Evolutionary conservation across 805 yeast genomes (phyloP), one percentile per base, ranked within the genome.

Genomic region (Ogataea ganodermae): DNA sequence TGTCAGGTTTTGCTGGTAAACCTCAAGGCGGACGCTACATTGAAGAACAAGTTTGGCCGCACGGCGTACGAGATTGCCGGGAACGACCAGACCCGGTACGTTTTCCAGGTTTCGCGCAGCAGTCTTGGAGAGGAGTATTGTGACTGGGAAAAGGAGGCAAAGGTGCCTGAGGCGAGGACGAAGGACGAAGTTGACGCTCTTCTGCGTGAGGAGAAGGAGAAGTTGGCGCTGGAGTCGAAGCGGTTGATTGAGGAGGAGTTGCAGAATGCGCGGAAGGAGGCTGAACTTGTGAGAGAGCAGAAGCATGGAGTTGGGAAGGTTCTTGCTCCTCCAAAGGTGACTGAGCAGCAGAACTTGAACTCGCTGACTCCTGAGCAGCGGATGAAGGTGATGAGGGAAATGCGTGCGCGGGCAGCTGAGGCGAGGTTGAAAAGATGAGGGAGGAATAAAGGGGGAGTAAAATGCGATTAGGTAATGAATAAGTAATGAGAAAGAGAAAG

Each of bases 351-450:
- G 18, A 81, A 80, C 38, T 57, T 83, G 45, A 75, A 78, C 36
- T 83, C 90, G 0, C 71, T 92, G 45, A 76, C 81, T 6, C 89
- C 83, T 1, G 89, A 82, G 21, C 97, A 91, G 54, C 77, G 81
- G 58, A 74, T 76, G 76, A 78, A 83, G 58, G 69, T 94, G 17
- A 90, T 91, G 86, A 79, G 99, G 50, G 99, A 94, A 59, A 91
- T 91, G 60, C 75, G 98, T 45, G 97, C 97, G 0, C 77, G 98
- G 46, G 99, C 99, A 0, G 97, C 96, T 0, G 98, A 94, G 64
- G 96, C 92, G 0, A 75, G 99, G 56, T 58, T 88, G 59, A 74
- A 70, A 45, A 67, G 58, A 12, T n/a, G n/a, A n/a, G n/a, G n/a
- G n/a, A n/a, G n/a, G n/a, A n/a, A n/a, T n/a, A n/a, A n/a, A n/a